Base-by-base conservation (phyloP, 2,329 filamentous ascomycete species). In the Fusarium subtropicale region DNA sequence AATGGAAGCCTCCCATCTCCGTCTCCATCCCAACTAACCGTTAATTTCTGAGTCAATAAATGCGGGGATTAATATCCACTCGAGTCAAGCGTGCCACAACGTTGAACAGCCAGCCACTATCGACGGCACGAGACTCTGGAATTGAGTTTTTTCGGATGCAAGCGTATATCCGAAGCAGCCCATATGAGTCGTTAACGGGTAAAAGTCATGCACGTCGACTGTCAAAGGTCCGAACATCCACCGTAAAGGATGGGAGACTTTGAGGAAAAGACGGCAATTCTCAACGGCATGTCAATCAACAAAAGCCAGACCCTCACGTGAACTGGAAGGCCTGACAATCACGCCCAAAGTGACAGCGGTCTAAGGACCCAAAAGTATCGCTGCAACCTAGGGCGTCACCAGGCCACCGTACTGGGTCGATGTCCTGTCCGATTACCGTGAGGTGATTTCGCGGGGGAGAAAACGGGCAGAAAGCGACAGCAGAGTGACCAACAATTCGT, bases 371-470 rank as follows among this genome's bases (percentile, higher is more conserved):
- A 22, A 39, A 39, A 39, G 36, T 39, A 39, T 39, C 36, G 28
- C 45, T 44, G 58, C 31, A 50, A 34, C 61, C 12, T 59, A 16
- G n/a, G 30, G 60, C 45, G 52, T 64, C 61, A 64, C 61, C 61
- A 46, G 61, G 34, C 61, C 61, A 46, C n/a, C 31, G 61, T 5
- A 31, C 52, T 64, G 61, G 61, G 61, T 64, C 60, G 60, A 59
- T 59, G 10, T 52, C 24, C 48, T 39, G 22, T 30, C 48, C 34
- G 48, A 51, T 41, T 46, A 33, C 30, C 20, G 39, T 31, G 33
- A 20, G 50, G 51, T 41, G 56, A 60, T 60, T 41, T 34, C 34
- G 55, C 22, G 45, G 41, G 60, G 51, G 41, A 61, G 51, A 33
- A 54, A 50, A 33, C 34, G 13, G 5, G 24, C 7, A 34, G 16